phyloP scores from a whole-genome alignment of 768 basidiomycete genomes.

The Boletus rubescentipes region DNA sequence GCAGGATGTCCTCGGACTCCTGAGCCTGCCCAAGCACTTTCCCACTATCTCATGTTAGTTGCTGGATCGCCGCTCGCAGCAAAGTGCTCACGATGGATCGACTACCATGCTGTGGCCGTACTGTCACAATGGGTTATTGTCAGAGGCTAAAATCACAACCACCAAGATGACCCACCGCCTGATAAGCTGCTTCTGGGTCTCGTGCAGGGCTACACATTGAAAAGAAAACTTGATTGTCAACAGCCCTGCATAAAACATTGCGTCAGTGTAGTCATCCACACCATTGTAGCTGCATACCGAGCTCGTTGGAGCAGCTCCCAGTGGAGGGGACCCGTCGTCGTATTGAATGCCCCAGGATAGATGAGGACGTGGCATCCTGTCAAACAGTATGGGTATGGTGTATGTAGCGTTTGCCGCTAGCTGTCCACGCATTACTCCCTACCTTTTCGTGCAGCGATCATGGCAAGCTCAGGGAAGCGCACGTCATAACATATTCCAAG shows the following conservation, averaged over 20 bases:
- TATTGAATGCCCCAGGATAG: slow-evolving; percentile 95
- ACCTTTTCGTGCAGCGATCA: slow-evolving; percentile 88
- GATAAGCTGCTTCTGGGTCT: slow-evolving; percentile 77
- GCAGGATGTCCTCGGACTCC: slow-evolving; percentile 77
- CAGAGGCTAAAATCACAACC: not conserved
- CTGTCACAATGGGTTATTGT: slow-evolving; percentile 36
- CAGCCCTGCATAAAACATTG: slow-evolving; percentile 55
- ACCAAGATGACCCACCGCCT: slow-evolving; percentile 59
- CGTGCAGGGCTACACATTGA: slow-evolving; percentile 96
- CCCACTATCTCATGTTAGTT: slow-evolving; percentile 52
- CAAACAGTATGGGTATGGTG: slow-evolving; percentile 5
- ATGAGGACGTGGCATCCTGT: slow-evolving; percentile 84
- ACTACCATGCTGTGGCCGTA: slow-evolving; percentile 91
- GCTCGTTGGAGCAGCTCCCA: slow-evolving; percentile 92
- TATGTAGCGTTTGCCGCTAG: not conserved
- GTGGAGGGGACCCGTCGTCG: slow-evolving; percentile 92
- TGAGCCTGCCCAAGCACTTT: slow-evolving; percentile 69
- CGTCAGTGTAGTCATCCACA: slow-evolving; percentile 5
- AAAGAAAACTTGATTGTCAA: slow-evolving; percentile 96
- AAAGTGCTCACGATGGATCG: slow-evolving; percentile 72
- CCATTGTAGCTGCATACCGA: slow-evolving; percentile 44
- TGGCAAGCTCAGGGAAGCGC: slow-evolving; percentile 90
- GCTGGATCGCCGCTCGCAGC: not conserved
- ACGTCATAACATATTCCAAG: slow-evolving; percentile 97
- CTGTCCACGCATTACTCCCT: slow-evolving; percentile 7